phyloP scores from a whole-genome alignment of 176 grass and related monocot species.

The Oryza brachyantha region DNA sequence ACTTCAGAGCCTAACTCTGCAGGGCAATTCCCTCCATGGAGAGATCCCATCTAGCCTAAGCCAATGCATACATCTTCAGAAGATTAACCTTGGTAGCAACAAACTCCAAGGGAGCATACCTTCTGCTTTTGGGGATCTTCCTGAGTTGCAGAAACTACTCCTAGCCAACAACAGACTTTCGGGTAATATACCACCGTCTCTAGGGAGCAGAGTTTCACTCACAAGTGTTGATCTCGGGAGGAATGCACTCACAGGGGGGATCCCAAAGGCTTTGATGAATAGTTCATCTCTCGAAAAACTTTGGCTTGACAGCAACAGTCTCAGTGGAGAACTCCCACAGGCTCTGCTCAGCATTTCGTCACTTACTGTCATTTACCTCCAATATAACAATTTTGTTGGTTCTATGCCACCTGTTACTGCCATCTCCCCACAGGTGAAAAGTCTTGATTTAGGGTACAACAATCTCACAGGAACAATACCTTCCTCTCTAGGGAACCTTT shows the following conservation, averaged over 20 bases:
- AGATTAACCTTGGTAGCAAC: no score
- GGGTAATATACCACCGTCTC: conserved; percentile 17
- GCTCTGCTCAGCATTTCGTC: conserved; percentile 32
- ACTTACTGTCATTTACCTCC: conserved; percentile 16
- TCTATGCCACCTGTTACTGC: conserved; percentile 1
- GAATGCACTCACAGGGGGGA: conserved; percentile 31
- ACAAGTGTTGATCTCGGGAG: conserved; percentile 33
- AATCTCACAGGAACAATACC: conserved; percentile 39
- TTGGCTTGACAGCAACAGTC: conserved; percentile 14
- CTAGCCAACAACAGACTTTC: conserved; percentile 29
- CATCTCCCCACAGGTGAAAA: background rate
- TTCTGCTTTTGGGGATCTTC: conserved; percentile 16
- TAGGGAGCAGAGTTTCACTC: conserved; percentile 31
- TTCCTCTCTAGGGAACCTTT: conserved; percentile 42
- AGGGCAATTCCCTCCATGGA: no score
- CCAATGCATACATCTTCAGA: no score
- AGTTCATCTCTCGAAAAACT: conserved; percentile 40
- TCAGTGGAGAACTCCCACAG: conserved; percentile 37
- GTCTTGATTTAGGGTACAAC: conserved; percentile 26
- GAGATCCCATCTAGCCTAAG: no score
- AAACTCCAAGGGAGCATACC: conserved; percentile 23
- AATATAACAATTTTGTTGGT: background rate
- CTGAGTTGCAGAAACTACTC: conserved; percentile 16
- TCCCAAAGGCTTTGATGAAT: conserved; percentile 31
- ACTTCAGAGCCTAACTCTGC: no score